phyloP scores from a whole-genome alignment of 306 rosid species.

The Heteromeles arbutifolia region DNA sequence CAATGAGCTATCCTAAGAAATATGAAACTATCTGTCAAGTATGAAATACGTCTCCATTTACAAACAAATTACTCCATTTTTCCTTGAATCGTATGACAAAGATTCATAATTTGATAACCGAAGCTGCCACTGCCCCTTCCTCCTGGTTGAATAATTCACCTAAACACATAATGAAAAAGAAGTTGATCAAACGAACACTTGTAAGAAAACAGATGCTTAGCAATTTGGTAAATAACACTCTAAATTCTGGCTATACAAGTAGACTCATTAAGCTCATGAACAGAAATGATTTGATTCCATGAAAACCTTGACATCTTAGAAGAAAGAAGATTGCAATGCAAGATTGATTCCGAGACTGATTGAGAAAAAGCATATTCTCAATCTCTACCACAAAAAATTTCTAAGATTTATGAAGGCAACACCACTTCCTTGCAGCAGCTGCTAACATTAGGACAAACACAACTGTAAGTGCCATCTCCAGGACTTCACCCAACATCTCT shows the following conservation, averaged over 20 bases:
- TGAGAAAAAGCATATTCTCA: no score
- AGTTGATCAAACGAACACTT: not conserved
- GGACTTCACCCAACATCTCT: not conserved
- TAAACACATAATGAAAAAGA: slow-evolving; percentile 9
- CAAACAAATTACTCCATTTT: no score
- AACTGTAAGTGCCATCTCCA: not conserved
- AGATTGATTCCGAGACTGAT: no score
- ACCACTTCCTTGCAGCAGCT: not conserved
- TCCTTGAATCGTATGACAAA: no score
- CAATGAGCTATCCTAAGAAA: no score
- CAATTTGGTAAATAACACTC: not conserved
- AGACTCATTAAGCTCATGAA: not conserved
- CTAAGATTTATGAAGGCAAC: not conserved
- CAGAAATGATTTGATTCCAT: not conserved
- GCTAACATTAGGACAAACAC: not conserved
- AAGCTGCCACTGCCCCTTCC: slow-evolving; percentile 84
- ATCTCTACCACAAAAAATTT: no score
- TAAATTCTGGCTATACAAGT: not conserved
- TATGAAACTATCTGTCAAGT: no score
- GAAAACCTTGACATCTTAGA: not conserved
- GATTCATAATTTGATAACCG: slow-evolving; percentile 32
- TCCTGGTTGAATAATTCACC: slow-evolving; percentile 37
- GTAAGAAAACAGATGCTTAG: not conserved
- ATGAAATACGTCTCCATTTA: no score
- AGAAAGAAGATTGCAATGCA: no score